Percentiles rank a stretch among this genome's conserved stretches.
Evolutionary conservation across 148 eudicot genomes (phyloP).

Genomic region (Heliamphora exappendiculata): DNA sequence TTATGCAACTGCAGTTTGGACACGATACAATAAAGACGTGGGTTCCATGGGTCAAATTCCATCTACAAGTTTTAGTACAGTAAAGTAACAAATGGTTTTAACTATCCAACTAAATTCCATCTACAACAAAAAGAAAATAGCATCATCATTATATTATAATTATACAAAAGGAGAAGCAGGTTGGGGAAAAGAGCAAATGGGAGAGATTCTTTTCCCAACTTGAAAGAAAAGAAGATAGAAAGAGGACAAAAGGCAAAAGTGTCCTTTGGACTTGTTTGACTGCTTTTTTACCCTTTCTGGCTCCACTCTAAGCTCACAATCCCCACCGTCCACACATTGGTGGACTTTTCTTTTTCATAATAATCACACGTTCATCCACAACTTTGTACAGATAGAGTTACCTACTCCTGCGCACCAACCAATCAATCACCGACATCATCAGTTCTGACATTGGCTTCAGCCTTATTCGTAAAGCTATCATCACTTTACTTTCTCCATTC

Average conservation of each 20-base stretch:
- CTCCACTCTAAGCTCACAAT: conserved; percentile 13
- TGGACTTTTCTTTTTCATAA: neutral
- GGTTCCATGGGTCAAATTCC: too few species aligned
- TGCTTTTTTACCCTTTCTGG: neutral
- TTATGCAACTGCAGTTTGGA: too few species aligned
- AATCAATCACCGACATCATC: neutral
- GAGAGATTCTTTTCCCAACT: conserved; percentile 3
- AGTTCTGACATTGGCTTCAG: neutral
- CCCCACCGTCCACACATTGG: conserved; percentile 3
- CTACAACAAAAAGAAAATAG: too few species aligned
- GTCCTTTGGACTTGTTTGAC: neutral
- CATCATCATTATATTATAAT: neutral
- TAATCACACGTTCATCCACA: neutral
- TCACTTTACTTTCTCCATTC: neutral
- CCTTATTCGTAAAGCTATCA: neutral
- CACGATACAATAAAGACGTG: too few species aligned
- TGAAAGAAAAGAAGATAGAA: neutral
- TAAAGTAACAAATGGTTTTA: too few species aligned
- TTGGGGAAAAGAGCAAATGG: conserved; percentile 11
- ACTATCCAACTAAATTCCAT: too few species aligned
- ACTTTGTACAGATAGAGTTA: neutral
- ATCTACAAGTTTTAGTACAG: too few species aligned
- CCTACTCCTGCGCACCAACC: neutral
- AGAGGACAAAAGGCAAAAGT: neutral
- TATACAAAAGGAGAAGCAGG: neutral